These are phyloP conservation scores for Talaromyces liani DNA, from an alignment of 495 filamentous ascomycete species.

Conservation along the genomic window DNA sequence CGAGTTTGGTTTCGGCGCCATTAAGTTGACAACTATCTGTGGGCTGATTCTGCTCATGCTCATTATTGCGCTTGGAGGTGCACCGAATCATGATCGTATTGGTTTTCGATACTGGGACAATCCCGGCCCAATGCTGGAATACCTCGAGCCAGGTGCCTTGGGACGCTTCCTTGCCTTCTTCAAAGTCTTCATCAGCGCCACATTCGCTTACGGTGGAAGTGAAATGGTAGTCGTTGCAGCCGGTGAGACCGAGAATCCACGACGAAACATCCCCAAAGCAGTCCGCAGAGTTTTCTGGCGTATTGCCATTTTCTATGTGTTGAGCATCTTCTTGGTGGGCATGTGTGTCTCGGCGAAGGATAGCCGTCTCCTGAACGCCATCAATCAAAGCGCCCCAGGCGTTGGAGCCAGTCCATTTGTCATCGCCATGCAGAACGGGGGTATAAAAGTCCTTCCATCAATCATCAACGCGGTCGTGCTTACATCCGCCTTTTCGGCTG, in stretches of 20 bases:
- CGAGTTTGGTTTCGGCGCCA: constrained; percentile 63
- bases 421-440: constrained; percentile 50
- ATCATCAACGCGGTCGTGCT: constrained; percentile 74
- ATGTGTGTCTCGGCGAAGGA: constrained; percentile 48
- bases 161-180: constrained; percentile 37
- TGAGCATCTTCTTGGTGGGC: constrained; percentile 49
- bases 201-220: constrained; percentile 43
- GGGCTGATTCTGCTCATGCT: constrained; percentile 61
- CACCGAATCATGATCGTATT: constrained; percentile 53
- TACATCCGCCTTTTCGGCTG: constrained; percentile 58
- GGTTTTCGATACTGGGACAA: constrained; percentile 69
- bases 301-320: constrained; percentile 74
- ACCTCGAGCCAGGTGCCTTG: constrained; percentile 24
- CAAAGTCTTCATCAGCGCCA: constrained; percentile 31
- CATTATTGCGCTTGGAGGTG: constrained; percentile 61
- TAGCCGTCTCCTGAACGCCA: constrained; percentile 41
- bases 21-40: constrained; percentile 69
- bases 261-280: constrained; percentile 69
- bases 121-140: constrained; percentile 56
- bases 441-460: constrained; percentile 57
- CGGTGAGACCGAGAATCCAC: constrained; percentile 71
- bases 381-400: constrained; percentile 33
- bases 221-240: constrained; percentile 70
- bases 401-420: constrained; percentile 56
- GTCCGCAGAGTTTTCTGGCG: constrained; percentile 80